phyloP scores from a whole-genome alignment of 768 basidiomycete species.

The Leucocoprinus sp. region DNA sequence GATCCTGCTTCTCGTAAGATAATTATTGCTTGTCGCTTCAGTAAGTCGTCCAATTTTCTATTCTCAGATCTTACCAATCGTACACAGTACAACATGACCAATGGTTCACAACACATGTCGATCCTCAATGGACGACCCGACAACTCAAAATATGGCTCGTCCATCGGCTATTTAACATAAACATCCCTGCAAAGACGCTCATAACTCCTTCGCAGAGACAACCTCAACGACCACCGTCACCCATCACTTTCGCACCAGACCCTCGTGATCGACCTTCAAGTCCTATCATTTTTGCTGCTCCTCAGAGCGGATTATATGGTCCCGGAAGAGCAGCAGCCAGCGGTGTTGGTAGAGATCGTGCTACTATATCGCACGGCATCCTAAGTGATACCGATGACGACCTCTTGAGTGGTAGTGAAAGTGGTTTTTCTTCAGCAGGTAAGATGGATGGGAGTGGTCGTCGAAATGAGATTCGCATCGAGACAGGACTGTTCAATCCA shows the following conservation, averaged over 20 bases:
- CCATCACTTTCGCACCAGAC: slow-evolving; percentile 59
- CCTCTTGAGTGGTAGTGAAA: background rate
- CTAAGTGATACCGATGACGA: slow-evolving; percentile 13
- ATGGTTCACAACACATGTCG: slow-evolving; percentile 68
- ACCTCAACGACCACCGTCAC: slow-evolving; percentile 43
- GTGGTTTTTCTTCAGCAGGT: background rate
- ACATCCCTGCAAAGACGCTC: slow-evolving; percentile 21
- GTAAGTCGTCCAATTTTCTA: slow-evolving; percentile 1
- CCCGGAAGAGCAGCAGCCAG: background rate
- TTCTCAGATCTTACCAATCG: slow-evolving; percentile 5
- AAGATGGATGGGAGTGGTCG: slow-evolving; percentile 1
- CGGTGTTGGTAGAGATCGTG: background rate
- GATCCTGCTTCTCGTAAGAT: background rate
- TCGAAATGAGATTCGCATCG: background rate
- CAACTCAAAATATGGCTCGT: slow-evolving; percentile 60
- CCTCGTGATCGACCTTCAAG: slow-evolving; percentile 31
- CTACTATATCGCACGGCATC: background rate
- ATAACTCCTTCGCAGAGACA: slow-evolving; percentile 12
- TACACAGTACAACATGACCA: slow-evolving; percentile 56
- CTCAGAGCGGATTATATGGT: slow-evolving; percentile 11
- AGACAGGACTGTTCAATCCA: background rate
- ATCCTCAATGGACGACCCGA: slow-evolving; percentile 49
- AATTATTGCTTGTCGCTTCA: slow-evolving; percentile 9
- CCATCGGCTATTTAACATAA: slow-evolving; percentile 39
- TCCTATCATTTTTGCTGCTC: slow-evolving; percentile 35